phyloP scores from a whole-genome alignment of 179 eudicot genomes.

The Actinidia polygama region DNA sequence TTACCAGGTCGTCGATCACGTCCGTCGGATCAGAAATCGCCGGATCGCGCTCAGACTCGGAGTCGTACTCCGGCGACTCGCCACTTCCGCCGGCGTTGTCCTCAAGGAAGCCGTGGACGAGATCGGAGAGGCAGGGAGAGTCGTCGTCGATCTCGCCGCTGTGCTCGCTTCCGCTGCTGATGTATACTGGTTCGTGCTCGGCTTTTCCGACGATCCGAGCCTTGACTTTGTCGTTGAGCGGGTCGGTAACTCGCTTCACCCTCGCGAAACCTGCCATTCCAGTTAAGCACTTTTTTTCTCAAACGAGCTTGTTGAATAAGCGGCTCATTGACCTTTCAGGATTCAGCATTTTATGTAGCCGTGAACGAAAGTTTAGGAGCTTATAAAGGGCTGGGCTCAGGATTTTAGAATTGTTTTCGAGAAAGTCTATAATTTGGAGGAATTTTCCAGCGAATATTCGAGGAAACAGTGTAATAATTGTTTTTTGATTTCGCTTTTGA shows the following conservation, averaged over 20 bases:
- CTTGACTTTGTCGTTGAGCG: constrained; percentile 56
- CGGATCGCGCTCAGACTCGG: constrained; percentile 43
- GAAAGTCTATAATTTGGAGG: not conserved
- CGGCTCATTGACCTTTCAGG: too few relatives aligned
- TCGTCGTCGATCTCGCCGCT: constrained; percentile 34
- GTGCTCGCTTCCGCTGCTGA: constrained; percentile 73
- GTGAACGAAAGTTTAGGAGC: not conserved
- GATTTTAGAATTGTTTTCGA: not conserved
- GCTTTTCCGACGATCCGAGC: constrained; percentile 48
- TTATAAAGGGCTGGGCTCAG: not conserved
- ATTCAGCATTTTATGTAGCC: too few relatives aligned
- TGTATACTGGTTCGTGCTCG: constrained; percentile 20
- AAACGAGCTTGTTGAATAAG: too few relatives aligned
- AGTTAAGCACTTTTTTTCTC: not conserved
- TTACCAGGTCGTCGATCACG: constrained; percentile 22
- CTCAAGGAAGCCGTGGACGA: constrained; percentile 55
- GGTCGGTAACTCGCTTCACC: constrained; percentile 50
- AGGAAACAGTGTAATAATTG: not conserved
- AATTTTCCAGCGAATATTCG: constrained; percentile 15
- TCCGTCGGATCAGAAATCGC: constrained; percentile 29
- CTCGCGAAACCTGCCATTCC: constrained; percentile 41
- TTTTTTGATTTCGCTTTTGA: not conserved
- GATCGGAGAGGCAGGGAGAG: constrained; percentile 63
- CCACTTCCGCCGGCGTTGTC: constrained; percentile 22
- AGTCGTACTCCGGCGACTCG: constrained; percentile 20